phyloP scores from a whole-genome alignment of 148 eudicot genomes.

The Amaranthus hypochondriacus region DNA sequence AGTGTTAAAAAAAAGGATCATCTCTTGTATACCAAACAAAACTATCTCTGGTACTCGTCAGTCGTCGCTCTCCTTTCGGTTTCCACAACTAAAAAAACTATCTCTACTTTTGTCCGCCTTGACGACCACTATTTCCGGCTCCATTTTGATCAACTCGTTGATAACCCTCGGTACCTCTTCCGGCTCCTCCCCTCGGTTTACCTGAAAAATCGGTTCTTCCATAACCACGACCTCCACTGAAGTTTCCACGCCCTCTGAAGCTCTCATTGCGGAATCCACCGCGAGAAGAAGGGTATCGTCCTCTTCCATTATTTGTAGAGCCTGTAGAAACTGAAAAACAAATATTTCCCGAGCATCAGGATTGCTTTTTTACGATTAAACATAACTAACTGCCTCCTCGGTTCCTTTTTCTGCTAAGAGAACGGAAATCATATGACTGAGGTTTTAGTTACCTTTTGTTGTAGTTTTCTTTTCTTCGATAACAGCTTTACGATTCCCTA shows the following conservation, averaged over 20 bases:
- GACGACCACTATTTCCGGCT: conserved; percentile 26
- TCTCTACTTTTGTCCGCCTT: conserved; percentile 23
- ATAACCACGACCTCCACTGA: conserved; percentile 42
- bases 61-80: too few species aligned
- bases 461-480: conserved; percentile 66
- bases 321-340: conserved; percentile 19
- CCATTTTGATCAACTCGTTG: conserved; percentile 46
- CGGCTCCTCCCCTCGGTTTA: neutral
- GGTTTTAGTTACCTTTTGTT: conserved; percentile 47
- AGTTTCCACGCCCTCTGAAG: conserved; percentile 37
- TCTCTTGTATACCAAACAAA: too few species aligned
- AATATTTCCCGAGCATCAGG: neutral
- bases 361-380: neutral
- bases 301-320: conserved; percentile 38
- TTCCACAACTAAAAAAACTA: too few species aligned
- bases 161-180: conserved; percentile 36
- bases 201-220: too few species aligned
- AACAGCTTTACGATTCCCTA: conserved; percentile 45
- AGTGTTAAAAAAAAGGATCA: too few species aligned
- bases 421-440: neutral
- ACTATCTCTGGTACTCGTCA: too few species aligned
- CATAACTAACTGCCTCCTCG: neutral
- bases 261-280: conserved; percentile 43
- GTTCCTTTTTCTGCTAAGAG: neutral
- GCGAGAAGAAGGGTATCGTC: conserved; percentile 47